Percentiles rank a stretch among this genome's conserved stretches.
Evolutionary conservation across 2,329 filamentous ascomycete genomes (phyloP).

Genomic region (Cytospora piceae): DNA sequence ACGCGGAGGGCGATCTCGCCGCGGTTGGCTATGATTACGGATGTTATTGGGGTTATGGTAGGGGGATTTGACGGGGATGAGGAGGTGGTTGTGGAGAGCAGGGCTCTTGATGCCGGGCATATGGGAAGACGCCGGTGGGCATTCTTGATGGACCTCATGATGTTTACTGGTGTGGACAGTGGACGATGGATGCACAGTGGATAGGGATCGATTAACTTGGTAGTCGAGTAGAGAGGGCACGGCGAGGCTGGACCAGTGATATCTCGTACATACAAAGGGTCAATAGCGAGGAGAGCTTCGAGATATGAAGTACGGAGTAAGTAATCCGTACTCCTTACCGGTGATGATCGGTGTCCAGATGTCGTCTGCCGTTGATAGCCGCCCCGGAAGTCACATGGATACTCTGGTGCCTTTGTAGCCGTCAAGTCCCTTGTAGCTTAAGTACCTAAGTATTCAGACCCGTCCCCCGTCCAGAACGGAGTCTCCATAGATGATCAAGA

Average conservation of each 20-base stretch:
- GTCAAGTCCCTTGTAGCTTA: too few relatives aligned
- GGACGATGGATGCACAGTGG: neutral
- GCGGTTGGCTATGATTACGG: constrained; percentile 93
- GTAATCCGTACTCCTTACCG: too few relatives aligned
- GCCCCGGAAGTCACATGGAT: neutral
- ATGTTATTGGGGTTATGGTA: constrained; percentile 61
- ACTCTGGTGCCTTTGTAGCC: too few relatives aligned
- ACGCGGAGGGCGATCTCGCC: constrained; percentile 97
- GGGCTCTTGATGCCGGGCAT: constrained; percentile 24
- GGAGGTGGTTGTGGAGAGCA: constrained; percentile 41
- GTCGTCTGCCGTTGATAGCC: constrained; percentile 31
- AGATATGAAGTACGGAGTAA: neutral
- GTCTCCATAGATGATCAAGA: neutral
- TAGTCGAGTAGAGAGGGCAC: neutral
- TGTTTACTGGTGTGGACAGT: neutral
- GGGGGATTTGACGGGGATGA: constrained; percentile 42
- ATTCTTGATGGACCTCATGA: constrained; percentile 60
- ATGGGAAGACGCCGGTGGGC: constrained; percentile 52
- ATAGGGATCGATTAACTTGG: neutral
- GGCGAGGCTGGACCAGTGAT: neutral
- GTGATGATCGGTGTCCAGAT: neutral
- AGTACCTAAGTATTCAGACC: neutral
- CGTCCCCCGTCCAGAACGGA: neutral
- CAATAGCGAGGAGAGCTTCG: neutral
- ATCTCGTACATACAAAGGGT: neutral